Evolutionary conservation across 2,329 filamentous ascomycete species (phyloP).

Genomic region (Xylariaceae sp.): DNA sequence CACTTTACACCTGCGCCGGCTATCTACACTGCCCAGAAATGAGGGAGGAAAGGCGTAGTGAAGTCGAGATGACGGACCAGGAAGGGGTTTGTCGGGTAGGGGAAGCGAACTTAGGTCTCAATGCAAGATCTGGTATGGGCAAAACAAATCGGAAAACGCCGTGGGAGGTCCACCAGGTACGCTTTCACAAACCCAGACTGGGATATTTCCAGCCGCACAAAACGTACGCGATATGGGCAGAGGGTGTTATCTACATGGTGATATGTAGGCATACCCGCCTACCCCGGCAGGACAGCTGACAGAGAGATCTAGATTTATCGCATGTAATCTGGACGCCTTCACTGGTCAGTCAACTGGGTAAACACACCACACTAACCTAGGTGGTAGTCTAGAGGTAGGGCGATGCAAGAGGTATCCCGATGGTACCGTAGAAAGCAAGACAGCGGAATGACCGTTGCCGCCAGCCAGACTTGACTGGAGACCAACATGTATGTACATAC

Average conservation of each 20-base stretch:
- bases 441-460: not conserved
- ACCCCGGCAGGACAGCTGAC: constrained; percentile 15
- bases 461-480: not conserved
- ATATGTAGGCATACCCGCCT: not conserved
- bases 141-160: constrained; percentile 16
- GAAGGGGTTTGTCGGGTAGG: not conserved
- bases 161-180: constrained; percentile 12
- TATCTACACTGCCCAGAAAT: not conserved
- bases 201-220: constrained; percentile 18
- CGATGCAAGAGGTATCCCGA: not conserved
- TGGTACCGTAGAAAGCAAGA: not conserved
- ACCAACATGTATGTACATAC: not conserved
- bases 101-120: constrained; percentile 10
- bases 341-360: constrained; percentile 5
- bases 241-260: not conserved
- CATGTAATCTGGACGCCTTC: constrained; percentile 7
- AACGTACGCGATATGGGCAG: constrained; percentile 10
- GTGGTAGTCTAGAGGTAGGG: not conserved
- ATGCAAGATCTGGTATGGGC: constrained; percentile 5
- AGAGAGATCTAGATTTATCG: constrained; percentile 13
- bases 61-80: not conserved
- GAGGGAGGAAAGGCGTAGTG: not conserved
- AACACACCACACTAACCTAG: not conserved
- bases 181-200: constrained; percentile 4
- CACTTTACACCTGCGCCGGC: constrained; percentile 6